phyloP scores from a whole-genome alignment of 163 green algal species.

The Scenedesmus sp. region DNA sequence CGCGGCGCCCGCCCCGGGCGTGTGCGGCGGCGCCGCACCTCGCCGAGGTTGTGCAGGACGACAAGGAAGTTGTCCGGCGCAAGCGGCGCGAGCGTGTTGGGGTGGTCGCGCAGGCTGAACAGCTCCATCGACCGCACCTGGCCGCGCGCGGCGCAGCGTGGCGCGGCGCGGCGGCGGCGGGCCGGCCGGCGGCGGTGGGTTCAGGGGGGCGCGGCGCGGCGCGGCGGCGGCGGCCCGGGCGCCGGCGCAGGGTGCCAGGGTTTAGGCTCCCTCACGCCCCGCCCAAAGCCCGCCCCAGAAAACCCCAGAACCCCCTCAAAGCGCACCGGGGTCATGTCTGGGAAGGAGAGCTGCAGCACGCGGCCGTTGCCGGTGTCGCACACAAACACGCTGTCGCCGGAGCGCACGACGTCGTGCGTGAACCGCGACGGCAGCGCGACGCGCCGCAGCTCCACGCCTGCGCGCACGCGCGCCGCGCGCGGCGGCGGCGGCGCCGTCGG shows the following conservation, averaged over 20 bases:
- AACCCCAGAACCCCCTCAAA: not conserved
- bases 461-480: not conserved
- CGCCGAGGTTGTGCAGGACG: slow-evolving; percentile 78
- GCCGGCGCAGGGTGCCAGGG: too few relatives aligned
- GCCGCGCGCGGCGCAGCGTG: not conserved
- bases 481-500: not conserved
- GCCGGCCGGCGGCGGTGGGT: too few relatives aligned
- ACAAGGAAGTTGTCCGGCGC: slow-evolving; percentile 50
- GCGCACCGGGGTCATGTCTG: slow-evolving; percentile 55
- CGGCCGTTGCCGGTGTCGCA: slow-evolving; percentile 67
- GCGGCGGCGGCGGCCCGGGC: too few relatives aligned
- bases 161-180: too few relatives aligned
- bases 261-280: too few relatives aligned
- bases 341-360: slow-evolving; percentile 68
- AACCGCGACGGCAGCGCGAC: slow-evolving; percentile 58
- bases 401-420: slow-evolving; percentile 68
- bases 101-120: slow-evolving; percentile 70
- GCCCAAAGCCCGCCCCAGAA: not conserved
- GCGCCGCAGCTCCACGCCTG: slow-evolving; percentile 54
- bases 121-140: slow-evolving; percentile 59
- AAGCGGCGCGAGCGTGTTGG: slow-evolving; percentile 75
- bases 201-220: too few relatives aligned
- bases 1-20: too few relatives aligned
- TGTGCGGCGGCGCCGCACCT: too few relatives aligned
- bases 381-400: slow-evolving; percentile 61